Base-by-base conservation (phyloP, 192 early-diverging fungal species). In the Powellomyces hirtus region DNA sequence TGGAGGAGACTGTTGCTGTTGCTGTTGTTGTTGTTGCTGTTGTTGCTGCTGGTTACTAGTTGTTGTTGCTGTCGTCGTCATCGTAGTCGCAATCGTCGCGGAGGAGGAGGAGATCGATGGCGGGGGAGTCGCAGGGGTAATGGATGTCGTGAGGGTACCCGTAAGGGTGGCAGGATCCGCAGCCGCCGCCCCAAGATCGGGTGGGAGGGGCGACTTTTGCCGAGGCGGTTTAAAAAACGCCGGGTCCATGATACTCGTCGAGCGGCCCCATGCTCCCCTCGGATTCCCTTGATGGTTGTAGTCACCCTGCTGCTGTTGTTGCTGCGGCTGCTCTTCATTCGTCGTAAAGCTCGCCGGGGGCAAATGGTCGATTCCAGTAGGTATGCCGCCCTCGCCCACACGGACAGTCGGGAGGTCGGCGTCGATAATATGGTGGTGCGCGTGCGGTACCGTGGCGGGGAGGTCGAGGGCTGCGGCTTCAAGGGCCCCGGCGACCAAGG, bases 161-260 rank as follows among this genome's bases (percentile, higher is more conserved):
- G n/a, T n/a, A n/a, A n/a, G n/a, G n/a, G n/a, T n/a, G n/a, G n/a
- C n/a, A n/a, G n/a, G n/a, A n/a, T n/a, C n/a, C n/a, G n/a, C n/a
- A n/a, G n/a, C n/a, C n/a, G n/a, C n/a, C n/a, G n/a, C n/a, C n/a
- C n/a, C n/a, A n/a, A n/a, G n/a, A n/a, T n/a, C n/a, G n/a, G n/a
- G n/a, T n/a, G n/a, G n/a, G n/a, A n/a, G n/a, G n/a, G 40, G 40
- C 40, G 40, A 8, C 40, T 42, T 42, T 42, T 42, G 10, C 40
- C 40, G 40, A 16, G 59, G 59, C 35, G 59, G 59, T 38, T 31
- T 61, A 38, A 61, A 61, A 29, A 61, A 61, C 18, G 18, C 37
- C 22, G 59, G 59, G 38, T 61, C 59, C 30, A 37, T 35, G 29
- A 61, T 61, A 29, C 59, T 61, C 4, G 20, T 22, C n/a, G 37